Percentiles rank a stretch among this genome's conserved stretches.
Conservation (phyloP, 495 filamentous ascomycete species). For the Penicillium arizonense region DNA sequence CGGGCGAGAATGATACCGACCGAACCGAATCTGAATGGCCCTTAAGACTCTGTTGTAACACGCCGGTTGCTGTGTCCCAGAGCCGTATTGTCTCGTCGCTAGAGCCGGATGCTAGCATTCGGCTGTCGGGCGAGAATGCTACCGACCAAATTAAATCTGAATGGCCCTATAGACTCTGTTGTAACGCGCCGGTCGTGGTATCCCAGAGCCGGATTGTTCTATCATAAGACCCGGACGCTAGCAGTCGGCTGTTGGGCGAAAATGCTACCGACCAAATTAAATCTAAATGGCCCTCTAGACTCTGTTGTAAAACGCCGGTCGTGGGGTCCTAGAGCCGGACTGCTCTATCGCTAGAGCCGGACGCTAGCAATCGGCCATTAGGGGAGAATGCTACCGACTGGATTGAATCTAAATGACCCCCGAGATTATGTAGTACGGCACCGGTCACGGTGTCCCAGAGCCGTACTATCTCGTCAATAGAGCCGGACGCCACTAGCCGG, state of each 20-base stretch:
- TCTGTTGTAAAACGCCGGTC: not conserved
- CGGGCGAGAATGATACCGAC: constrained; percentile 23
- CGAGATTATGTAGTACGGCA: too few species aligned
- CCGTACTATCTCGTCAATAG: constrained; percentile 3
- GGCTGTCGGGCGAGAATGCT: constrained; percentile 25
- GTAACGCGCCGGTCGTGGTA: not conserved
- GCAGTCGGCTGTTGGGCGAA: constrained; percentile 19
- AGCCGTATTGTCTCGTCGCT: constrained; percentile 4
- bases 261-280: constrained; percentile 18
- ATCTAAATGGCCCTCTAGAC: constrained; percentile 17
- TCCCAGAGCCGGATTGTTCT: constrained; percentile 12
- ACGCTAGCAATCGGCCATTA: too few species aligned
- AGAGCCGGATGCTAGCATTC: constrained; percentile 19
- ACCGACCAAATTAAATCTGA: not conserved
- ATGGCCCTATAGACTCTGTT: not conserved
- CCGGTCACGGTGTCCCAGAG: constrained; percentile 12
- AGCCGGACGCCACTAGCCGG: constrained; percentile 17
- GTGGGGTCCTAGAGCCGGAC: constrained; percentile 9
- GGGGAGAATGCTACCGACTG: too few species aligned
- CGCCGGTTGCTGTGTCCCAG: constrained; percentile 9
- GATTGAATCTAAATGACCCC: too few species aligned
- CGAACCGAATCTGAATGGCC: constrained; percentile 20
- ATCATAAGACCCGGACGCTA: constrained; percentile 20
- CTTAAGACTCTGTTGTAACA: not conserved
- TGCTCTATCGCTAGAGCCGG: too few species aligned